Evolutionary conservation across 169 alveolate species (phyloP), one percentile per base, ranked within the genome.

Genomic region (Eimeria sp.): DNA sequence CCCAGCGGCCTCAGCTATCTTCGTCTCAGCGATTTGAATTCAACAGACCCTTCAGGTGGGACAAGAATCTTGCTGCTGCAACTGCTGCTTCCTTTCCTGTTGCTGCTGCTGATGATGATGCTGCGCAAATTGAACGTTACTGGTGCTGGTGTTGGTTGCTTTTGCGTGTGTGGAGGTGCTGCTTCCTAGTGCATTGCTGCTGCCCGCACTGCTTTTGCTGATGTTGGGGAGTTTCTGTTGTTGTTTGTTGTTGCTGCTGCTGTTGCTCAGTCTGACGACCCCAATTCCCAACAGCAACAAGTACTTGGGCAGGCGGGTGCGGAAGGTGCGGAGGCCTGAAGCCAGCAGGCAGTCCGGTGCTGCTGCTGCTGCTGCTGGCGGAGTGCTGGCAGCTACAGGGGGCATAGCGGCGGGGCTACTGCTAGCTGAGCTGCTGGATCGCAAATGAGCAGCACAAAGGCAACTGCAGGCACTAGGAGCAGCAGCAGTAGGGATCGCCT

Each of bases 1-100:
- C 92, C 61, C 95, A 92, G 89, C 90, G 92, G 94, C 96, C 96
- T 40, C 96, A 93, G 93, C 93, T 93, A 65, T 47, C 96, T 58
- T 57, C 92, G 47, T 80, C 93, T 6, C 96, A 93, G 67, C 61
- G 49, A 51, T 93, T 93, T 65, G 96, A 82, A 47, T 73, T 93
- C 61, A 65, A 93, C 51, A 30, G 96, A 27, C 92, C 92, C 43
- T 93, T 93, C 93, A 83, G 49, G 86, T 51, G 27, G n/a, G 80
- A 58, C 63, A 5, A 14, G 63, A 40, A 10, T 18, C n/a, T 5
- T 40, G 49, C 54, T 27, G 54, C 49, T 72, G 54, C 82, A n/a
- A 14, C 49, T 27, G 54, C 49, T 72, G 82, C 47, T 72, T 5
- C 82, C 27, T 1, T 18, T 61, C 27, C 20, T 61, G 70, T 25